Conservation (phyloP, 148 eudicot species). For the Vaccinium myrtillus region DNA sequence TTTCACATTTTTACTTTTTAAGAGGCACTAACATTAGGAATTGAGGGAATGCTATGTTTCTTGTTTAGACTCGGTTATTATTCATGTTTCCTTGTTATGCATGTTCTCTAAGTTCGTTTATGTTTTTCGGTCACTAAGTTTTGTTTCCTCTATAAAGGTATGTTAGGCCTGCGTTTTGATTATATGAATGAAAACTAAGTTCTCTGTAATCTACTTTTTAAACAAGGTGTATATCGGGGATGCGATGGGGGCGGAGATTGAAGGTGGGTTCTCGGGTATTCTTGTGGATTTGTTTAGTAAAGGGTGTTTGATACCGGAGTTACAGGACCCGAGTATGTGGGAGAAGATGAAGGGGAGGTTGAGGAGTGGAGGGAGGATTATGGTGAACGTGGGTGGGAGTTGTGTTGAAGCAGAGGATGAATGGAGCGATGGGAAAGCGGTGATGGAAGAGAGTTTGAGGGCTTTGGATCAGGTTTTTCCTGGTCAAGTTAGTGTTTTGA, state of each 20-base stretch:
- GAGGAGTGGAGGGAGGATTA: slow-evolving; percentile 80
- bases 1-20: too few species aligned
- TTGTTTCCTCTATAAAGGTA: neutral
- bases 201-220: neutral
- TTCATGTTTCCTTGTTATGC: neutral
- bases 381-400: slow-evolving; percentile 94
- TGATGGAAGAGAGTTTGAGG: slow-evolving; percentile 71
- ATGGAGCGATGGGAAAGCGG: slow-evolving; percentile 54
- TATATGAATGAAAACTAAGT: neutral
- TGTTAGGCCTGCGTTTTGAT: neutral
- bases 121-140: neutral
- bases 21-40: too few species aligned
- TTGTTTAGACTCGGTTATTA: neutral
- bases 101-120: neutral
- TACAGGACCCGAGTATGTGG: slow-evolving; percentile 73
- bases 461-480: slow-evolving; percentile 68
- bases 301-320: slow-evolving; percentile 71
- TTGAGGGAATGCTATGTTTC: too few species aligned
- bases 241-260: slow-evolving; percentile 46
- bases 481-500: slow-evolving; percentile 51
- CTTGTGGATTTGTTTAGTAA: slow-evolving; percentile 74
- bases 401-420: slow-evolving; percentile 86
- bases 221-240: slow-evolving; percentile 52
- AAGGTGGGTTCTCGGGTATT: slow-evolving; percentile 61
- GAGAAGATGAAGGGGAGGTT: slow-evolving; percentile 50